Percentiles rank a stretch among this genome's conserved stretches.
Conservation (phyloP, 2,329 filamentous ascomycete species). For the Hypoxylon sp. region DNA sequence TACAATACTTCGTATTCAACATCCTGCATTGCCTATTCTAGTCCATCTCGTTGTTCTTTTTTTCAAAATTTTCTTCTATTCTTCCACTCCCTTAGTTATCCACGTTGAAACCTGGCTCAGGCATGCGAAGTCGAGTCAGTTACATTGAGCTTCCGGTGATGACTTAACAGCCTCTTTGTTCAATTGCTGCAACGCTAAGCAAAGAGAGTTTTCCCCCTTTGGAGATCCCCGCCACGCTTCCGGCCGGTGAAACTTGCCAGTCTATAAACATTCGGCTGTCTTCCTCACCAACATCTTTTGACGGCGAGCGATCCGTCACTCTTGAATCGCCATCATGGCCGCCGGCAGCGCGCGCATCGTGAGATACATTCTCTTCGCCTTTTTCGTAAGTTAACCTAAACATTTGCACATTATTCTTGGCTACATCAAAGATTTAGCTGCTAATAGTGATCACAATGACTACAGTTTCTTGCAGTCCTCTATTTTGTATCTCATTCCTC, state of each 20-base stretch:
- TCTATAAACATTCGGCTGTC: slow-evolving; percentile 23
- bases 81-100: slow-evolving; percentile 34
- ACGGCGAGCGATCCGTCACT: slow-evolving; percentile 28
- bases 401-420: slow-evolving; percentile 1
- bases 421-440: slow-evolving; percentile 30
- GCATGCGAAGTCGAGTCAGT: slow-evolving; percentile 27
- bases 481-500: slow-evolving; percentile 81
- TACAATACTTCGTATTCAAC: slow-evolving; percentile 37
- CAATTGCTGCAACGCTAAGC: slow-evolving; percentile 33
- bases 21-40: slow-evolving; percentile 26
- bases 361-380: slow-evolving; percentile 84
- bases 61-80: slow-evolving; percentile 29
- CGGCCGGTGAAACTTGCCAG: slow-evolving; percentile 36
- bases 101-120: slow-evolving; percentile 21
- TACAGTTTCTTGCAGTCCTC: slow-evolving; percentile 77
- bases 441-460: slow-evolving; percentile 38
- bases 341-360: slow-evolving; percentile 81
- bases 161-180: slow-evolving; percentile 50
- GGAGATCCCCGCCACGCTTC: slow-evolving; percentile 41
- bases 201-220: slow-evolving; percentile 42
- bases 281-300: slow-evolving; percentile 26
- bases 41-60: slow-evolving; percentile 36
- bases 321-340: slow-evolving; percentile 65
- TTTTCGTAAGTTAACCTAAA: slow-evolving; percentile 75
- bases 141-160: slow-evolving; percentile 43